Base-by-base conservation (phyloP, 2,329 filamentous ascomycete species). In the Rhexocercosporidium sp. region DNA sequence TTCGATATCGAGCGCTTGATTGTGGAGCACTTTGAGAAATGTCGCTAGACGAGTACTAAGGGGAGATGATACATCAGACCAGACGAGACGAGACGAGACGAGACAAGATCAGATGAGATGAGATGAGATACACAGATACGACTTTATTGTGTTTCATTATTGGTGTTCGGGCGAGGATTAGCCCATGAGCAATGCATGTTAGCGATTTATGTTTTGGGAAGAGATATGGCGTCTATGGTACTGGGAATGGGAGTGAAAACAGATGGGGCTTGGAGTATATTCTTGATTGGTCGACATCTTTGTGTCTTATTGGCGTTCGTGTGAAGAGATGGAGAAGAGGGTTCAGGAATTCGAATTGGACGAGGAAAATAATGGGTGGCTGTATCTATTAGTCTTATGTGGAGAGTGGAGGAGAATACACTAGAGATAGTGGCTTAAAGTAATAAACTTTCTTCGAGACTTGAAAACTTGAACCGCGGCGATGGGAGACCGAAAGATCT, bases 1-100 rank as follows among this genome's bases (percentile, higher is more conserved):
- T 72, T 81, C 62, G 84, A 86, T 75, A 78, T 87, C 65, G 84
- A 86, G 75, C 78, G 80, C 62, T 75, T 86, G 69, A 86, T 87
- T n/a, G 46, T 75, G 20, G 69, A 75, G 53, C 70, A 75, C 67
- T 77, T 74, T 29, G 34, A 59, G 16, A 62, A 20, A 29, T 65
- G 59, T 44, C 63, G 41, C 44, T 68, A 66, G 34, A 25, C 16
- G n/a, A 44, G 25, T n/a, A 14, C 7, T 18, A 18, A 46, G 34
- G 6, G 22, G n/a, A 53, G 9, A 27, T 44, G 20, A n/a, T 18
- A 51, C 34, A 51, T 54, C 8, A 46, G 34, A n/a, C 16, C 18
- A 47, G 16, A 37, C 12, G 60, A 27, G 31, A 54, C 12, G 34
- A 16, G 47, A 63, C 11, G 61, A 63, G 61, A 56, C 31, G 37